These are phyloP conservation scores for Babesia sp. DNA, from an alignment of 169 alveolate genomes.

Conservation along the genomic window DNA sequence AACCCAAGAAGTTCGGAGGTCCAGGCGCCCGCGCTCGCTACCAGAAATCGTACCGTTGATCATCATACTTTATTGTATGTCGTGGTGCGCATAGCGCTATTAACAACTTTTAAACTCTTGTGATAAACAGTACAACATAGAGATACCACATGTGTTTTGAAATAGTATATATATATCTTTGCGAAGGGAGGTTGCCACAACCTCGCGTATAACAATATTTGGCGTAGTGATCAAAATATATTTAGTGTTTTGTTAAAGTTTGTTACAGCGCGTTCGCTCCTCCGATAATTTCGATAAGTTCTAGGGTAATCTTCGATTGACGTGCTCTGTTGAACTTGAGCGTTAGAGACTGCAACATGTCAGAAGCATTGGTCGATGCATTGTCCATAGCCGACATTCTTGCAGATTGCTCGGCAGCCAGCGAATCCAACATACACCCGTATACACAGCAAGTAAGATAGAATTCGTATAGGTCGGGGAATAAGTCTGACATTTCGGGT, in stretches of 20 bases:
- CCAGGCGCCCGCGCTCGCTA: conserved; percentile 97
- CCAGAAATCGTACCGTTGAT: conserved; percentile 98
- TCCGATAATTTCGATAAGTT: conserved; percentile 91
- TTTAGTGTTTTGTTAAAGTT: too few species aligned
- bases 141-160: too few species aligned
- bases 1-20: conserved; percentile 99
- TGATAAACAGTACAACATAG: too few species aligned
- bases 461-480: conserved; percentile 76
- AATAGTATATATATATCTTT: too few species aligned
- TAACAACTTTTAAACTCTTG: conserved; percentile 6
- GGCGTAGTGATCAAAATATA: too few species aligned
- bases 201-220: too few species aligned
- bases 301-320: conserved; percentile 91
- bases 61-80: background rate
- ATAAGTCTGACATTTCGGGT: conserved; percentile 71
- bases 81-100: background rate
- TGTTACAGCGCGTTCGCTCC: conserved; percentile 89
- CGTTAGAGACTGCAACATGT: conserved; percentile 79
- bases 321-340: conserved; percentile 83
- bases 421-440: conserved; percentile 73
- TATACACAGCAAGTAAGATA: conserved; percentile 73
- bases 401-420: conserved; percentile 84
- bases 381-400: conserved; percentile 89
- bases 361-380: conserved; percentile 86
- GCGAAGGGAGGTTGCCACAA: too few species aligned